Percentiles rank a stretch among this genome's conserved stretches.
phyloP scores from a whole-genome alignment of 208 protist species.

The Leishmania mexicana region DNA sequence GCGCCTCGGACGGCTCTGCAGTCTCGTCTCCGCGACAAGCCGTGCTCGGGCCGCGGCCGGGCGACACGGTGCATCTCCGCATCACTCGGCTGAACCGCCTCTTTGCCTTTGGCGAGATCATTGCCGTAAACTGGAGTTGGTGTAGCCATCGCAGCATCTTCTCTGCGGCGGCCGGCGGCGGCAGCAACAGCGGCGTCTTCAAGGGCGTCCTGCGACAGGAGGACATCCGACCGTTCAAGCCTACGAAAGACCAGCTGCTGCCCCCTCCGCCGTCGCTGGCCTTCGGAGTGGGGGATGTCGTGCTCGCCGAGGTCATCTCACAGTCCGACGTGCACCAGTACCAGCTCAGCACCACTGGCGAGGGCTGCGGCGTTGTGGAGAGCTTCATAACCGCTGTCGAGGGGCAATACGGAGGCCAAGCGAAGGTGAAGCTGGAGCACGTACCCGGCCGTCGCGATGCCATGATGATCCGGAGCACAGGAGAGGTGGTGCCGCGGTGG shows the following conservation, averaged over 20 bases:
- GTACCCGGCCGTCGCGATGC: slow-evolving; percentile 61
- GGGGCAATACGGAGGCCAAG: slow-evolving; percentile 10
- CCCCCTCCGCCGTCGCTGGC: slow-evolving; percentile 54
- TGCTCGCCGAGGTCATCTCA: slow-evolving; percentile 74
- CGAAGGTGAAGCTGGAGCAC: slow-evolving; percentile 42
- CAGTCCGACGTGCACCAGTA: slow-evolving; percentile 83
- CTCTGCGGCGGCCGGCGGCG: neutral
- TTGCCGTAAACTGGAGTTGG: slow-evolving; percentile 69
- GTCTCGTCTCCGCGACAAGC: neutral
- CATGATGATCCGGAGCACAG: slow-evolving; percentile 45
- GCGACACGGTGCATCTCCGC: slow-evolving; percentile 66
- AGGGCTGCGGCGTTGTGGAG: slow-evolving; percentile 70
- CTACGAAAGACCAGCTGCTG: slow-evolving; percentile 53
- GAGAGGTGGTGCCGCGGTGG: slow-evolving; percentile 56
- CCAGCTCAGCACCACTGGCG: slow-evolving; percentile 64
- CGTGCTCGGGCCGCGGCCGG: slow-evolving; percentile 58
- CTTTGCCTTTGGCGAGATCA: slow-evolving; percentile 74
- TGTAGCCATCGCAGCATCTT: slow-evolving; percentile 41
- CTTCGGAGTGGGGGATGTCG: slow-evolving; percentile 66
- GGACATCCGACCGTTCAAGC: slow-evolving; percentile 75
- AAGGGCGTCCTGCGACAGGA: slow-evolving; percentile 71
- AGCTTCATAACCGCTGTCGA: slow-evolving; percentile 16
- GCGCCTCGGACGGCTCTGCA: neutral
- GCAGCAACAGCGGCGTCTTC: slow-evolving; percentile 33
- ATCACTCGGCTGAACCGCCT: slow-evolving; percentile 54